Evolutionary conservation across 1,284 basidiomycete species (phyloP), one percentile per base, ranked within the genome.

Genomic region (Microbotryum saponariae): DNA sequence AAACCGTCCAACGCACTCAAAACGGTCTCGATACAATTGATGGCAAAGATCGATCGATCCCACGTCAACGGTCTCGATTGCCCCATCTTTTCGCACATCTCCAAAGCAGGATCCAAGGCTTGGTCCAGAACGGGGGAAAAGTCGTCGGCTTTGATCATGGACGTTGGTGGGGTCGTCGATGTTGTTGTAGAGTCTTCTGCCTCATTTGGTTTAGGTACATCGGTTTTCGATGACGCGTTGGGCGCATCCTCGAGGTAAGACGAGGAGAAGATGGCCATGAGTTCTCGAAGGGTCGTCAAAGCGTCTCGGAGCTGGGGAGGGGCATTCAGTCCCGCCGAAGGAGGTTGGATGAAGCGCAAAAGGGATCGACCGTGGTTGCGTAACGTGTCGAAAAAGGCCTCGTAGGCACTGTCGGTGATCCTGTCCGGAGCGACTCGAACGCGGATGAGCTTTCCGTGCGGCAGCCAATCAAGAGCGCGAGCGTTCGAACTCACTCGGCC

Each of bases 201-300:
- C 27, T 72, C 71, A 25, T 65, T 55, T 2, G 48, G 48, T 4
- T 27, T 33, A 33, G 45, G 47, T 45, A 16, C 20, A 6, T 42
- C 16, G 37, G 12, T 16, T 42, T 60, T 44, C 14, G 55, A 63
- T 7, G 56, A 46, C 10, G 53, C 64, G 31, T 54, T 51, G 21
- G 78, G 76, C 66, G 84, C 82, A 47, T 82, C 80, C 54, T 78
- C 78, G 42, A 87, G 77, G 37, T 92, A 79, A 0, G 89, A 90
- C 0, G 87, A 86, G 53, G 89, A 85, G 74, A 93, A 92, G 9
- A 96, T 89, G 0, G 81, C 76, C 82, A 93, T 87, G 68, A 96
- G 85, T 73, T 96, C 91, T 27, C 88, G 85, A 6, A 96, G 79
- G 61, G 89, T 84, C 68, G 89, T 87, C 0, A 83, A 80, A 51